A percentile compares a stretch with the other conserved stretches of the same genome.
Evolutionary conservation across 495 filamentous ascomycete species (phyloP).

Genomic region (Daldinia decipiens): DNA sequence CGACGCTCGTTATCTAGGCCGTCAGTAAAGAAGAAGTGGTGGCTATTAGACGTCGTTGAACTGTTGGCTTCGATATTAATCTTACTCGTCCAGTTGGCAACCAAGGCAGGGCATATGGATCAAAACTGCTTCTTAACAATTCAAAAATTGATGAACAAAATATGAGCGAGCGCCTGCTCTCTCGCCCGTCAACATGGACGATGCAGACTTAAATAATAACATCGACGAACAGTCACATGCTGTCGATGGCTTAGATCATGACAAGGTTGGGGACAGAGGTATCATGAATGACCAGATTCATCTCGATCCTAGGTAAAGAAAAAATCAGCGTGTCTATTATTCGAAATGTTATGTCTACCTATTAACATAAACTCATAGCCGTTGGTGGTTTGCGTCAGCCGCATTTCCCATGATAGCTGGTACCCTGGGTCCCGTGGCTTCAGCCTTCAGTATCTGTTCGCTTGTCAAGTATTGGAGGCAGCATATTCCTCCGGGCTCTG

Average conservation of each 20-base stretch:
- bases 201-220: conserved; percentile 65
- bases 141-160: background rate
- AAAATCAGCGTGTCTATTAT: background rate
- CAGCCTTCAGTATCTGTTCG: conserved; percentile 81
- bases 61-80: too few relatives aligned
- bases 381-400: conserved; percentile 89
- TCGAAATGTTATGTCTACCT: background rate
- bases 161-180: background rate
- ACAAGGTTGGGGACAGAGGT: conserved; percentile 46
- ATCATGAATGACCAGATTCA: conserved; percentile 53
- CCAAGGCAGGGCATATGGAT: conserved; percentile 8
- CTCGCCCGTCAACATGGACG: conserved; percentile 62
- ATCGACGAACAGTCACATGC: conserved; percentile 60
- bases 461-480: conserved; percentile 79
- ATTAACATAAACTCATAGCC: conserved; percentile 49
- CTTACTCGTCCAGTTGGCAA: background rate
- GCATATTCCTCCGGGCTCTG: conserved; percentile 61
- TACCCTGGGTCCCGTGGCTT: conserved; percentile 85
- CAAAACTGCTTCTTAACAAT: conserved; percentile 1
- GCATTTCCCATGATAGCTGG: conserved; percentile 84
- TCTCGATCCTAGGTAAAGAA: conserved; percentile 64
- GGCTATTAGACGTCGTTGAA: too few relatives aligned
- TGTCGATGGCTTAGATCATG: conserved; percentile 53
- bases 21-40: background rate
- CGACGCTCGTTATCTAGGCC: background rate